phyloP scores from a whole-genome alignment of 306 rosid genomes.

The Trifolium fragiferum region DNA sequence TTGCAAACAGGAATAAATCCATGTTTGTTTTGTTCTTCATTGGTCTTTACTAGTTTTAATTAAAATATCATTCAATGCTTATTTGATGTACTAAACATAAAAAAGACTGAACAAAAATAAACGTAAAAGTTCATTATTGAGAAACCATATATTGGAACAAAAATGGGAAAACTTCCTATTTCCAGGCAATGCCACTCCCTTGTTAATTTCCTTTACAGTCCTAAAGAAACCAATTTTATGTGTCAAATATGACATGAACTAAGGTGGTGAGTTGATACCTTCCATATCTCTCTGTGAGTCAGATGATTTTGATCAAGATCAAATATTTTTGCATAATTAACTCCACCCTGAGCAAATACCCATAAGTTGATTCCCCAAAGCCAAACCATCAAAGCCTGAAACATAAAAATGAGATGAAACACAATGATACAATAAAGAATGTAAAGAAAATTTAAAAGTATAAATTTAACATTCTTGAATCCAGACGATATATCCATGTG shows the following conservation, averaged over 20 bases:
- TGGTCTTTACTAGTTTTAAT: constrained; percentile 13
- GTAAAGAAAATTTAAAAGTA: constrained; percentile 25
- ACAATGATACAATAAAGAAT: constrained; percentile 33
- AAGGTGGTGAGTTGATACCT: constrained; percentile 58
- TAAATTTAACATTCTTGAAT: constrained; percentile 20
- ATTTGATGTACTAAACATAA: constrained; percentile 10
- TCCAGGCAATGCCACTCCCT: constrained; percentile 27
- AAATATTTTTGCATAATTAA: constrained; percentile 79
- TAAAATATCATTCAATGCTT: constrained; percentile 25
- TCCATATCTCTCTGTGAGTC: constrained; percentile 92
- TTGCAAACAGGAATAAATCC: constrained; percentile 15
- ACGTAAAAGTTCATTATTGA: constrained; percentile 9
- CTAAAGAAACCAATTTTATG: not conserved
- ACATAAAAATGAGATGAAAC: constrained; percentile 39
- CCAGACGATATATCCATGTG: constrained; percentile 27
- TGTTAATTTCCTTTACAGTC: constrained; percentile 13
- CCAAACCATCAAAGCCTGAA: constrained; percentile 96
- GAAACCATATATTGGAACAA: constrained; percentile 30
- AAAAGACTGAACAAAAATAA: constrained; percentile 23
- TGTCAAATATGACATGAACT: constrained; percentile 24
- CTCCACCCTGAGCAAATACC: constrained; percentile 70
- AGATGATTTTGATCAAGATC: constrained; percentile 92
- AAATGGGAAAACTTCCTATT: constrained; percentile 8
- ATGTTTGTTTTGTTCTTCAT: constrained; percentile 16
- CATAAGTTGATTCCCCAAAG: constrained; percentile 97